A percentile compares a stretch with the other conserved stretches of the same genome.
Conservation (phyloP, 345 rosid genomes). For the Linum lewisii region DNA sequence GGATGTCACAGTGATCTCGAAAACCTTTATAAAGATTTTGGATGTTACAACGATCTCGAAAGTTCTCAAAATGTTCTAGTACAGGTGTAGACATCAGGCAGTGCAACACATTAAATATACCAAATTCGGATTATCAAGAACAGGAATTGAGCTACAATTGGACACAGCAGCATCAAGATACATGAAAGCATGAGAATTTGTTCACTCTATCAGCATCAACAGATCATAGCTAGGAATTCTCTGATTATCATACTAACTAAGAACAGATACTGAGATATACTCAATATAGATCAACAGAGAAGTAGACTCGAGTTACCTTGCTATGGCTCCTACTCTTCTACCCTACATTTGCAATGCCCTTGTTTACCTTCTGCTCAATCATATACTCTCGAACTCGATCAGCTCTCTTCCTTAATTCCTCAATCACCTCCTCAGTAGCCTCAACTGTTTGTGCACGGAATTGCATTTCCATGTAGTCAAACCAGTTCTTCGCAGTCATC, state of each 20-base stretch:
- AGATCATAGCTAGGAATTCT: background rate
- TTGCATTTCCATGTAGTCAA: slow-evolving; percentile 41
- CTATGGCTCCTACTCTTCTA: background rate
- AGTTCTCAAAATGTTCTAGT: too few relatives aligned
- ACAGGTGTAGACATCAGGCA: too few relatives aligned
- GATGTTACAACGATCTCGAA: too few relatives aligned
- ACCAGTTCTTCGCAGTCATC: slow-evolving; percentile 60
- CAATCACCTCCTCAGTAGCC: slow-evolving; percentile 52
- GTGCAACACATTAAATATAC: too few relatives aligned
- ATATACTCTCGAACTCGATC: slow-evolving; percentile 34
- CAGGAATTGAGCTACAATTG: background rate
- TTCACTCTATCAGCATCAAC: background rate
- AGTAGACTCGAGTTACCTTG: background rate
- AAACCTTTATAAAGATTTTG: too few relatives aligned
- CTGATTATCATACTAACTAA: background rate
- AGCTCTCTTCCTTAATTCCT: slow-evolving; percentile 43
- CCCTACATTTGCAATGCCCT: slow-evolving; percentile 3
- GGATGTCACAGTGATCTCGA: too few relatives aligned
- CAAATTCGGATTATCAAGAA: too few relatives aligned
- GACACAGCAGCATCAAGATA: background rate
- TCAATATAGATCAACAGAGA: background rate
- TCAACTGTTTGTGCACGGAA: slow-evolving; percentile 40
- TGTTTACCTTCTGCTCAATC: slow-evolving; percentile 35
- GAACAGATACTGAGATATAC: too few relatives aligned
- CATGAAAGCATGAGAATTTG: too few relatives aligned